These are phyloP conservation scores for Uncinocarpus reesii DNA, from an alignment of 2,329 filamentous ascomycete species.

Conservation along the genomic window DNA sequence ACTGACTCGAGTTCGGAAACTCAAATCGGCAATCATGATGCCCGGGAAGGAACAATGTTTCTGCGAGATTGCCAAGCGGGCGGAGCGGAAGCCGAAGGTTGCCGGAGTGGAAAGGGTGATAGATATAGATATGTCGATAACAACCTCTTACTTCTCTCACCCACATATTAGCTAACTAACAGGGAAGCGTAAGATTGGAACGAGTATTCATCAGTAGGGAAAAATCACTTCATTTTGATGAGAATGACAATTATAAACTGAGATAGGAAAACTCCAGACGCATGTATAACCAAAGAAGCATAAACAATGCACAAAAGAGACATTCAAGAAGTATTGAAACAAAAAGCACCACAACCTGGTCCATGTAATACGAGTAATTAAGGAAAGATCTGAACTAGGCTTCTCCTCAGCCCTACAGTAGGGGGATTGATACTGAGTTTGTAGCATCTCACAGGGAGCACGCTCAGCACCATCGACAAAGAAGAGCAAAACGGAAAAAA, in stretches of 20 bases:
- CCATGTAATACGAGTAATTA: too few relatives aligned
- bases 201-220: too few relatives aligned
- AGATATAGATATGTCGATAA: not conserved
- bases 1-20: not conserved
- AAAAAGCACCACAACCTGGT: too few relatives aligned
- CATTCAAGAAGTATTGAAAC: too few relatives aligned
- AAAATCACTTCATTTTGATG: not conserved
- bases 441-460: not conserved
- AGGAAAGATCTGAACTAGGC: not conserved
- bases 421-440: not conserved
- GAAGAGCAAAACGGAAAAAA: not conserved
- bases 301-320: slow-evolving; percentile 6
- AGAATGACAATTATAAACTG: not conserved
- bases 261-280: not conserved
- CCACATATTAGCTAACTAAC: too few relatives aligned
- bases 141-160: not conserved
- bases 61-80: not conserved
- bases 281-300: not conserved
- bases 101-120: too few relatives aligned
- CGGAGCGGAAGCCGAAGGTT: not conserved
- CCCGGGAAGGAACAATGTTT: not conserved
- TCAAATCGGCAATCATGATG: not conserved
- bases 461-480: not conserved
- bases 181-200: too few relatives aligned
- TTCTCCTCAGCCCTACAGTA: not conserved